phyloP scores from a whole-genome alignment of 495 filamentous ascomycete species.

The Neurospora sublineolata region DNA sequence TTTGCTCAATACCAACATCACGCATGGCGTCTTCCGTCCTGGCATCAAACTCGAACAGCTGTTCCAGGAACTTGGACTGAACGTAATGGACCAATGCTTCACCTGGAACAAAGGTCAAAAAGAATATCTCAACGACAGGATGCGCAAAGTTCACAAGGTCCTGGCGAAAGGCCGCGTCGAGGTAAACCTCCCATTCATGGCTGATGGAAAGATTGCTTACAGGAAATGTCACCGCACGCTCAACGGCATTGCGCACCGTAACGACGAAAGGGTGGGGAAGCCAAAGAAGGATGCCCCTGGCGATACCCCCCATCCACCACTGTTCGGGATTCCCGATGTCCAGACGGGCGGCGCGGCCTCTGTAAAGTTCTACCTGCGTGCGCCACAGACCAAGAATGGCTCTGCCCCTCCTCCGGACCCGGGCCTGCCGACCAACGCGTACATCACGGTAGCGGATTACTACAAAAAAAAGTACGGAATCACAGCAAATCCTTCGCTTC shows the following conservation, averaged over 20 bases:
- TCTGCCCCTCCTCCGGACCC: conserved; percentile 1
- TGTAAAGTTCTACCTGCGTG: conserved; percentile 12
- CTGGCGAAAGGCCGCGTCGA: conserved; percentile 35
- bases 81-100: not conserved
- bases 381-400: not conserved
- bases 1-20: conserved; percentile 49
- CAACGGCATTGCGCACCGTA: conserved; percentile 28
- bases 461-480: conserved; percentile 14
- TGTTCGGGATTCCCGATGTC: not conserved
- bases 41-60: conserved; percentile 13
- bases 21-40: conserved; percentile 35
- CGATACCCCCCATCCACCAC: not conserved
- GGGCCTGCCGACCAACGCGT: conserved; percentile 2
- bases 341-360: conserved; percentile 1
- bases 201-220: not conserved
- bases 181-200: conserved; percentile 21
- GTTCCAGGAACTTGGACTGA: conserved; percentile 5
- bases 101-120: not conserved
- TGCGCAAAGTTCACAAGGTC: conserved; percentile 26
- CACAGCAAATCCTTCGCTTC: conserved; percentile 25
- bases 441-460: conserved; percentile 24
- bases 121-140: not conserved
- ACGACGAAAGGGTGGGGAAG: conserved; percentile 1
- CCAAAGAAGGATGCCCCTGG: not conserved
- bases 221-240: conserved; percentile 31